Evolutionary conservation across 164 flowering plant species (phyloP), one percentile per base, ranked within the genome.

Genomic region (Piper longum): DNA sequence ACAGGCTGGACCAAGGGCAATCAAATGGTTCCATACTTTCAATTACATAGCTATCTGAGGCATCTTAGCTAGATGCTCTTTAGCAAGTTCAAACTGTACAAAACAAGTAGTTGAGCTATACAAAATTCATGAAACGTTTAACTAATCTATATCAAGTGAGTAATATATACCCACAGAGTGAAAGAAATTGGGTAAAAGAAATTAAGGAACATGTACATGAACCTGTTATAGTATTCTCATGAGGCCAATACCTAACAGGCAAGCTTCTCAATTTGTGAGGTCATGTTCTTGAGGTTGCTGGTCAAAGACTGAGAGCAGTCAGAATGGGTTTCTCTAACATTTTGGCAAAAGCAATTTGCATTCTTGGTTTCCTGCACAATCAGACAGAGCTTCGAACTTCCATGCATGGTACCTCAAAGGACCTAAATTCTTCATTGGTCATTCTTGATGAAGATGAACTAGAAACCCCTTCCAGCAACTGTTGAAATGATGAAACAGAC

Each of bases 381-480:
- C 52, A 48, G 52, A 48, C 52, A 48, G 52, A 13, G 11, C 43
- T 6, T 57, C 51, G 48, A 42, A 41, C 7, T 62, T 68, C 65
- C 61, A 68, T 40, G 45, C 40, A 62, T 62, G 54, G 97, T 54
- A 93, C 76, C 59, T 88, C 90, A 55, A 89, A 76, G 65, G 90
- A 88, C 71, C 78, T 76, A 66, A 82, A 83, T 63, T 83, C 90
- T 69, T 85, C 96, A 61, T 63, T 26, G 60, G 73, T 72, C 40
- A 69, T 74, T 66, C 78, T 84, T 8, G 77, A 45, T 41, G 77
- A 73, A 59, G 96, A 82, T 64, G 57, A 63, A 74, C 85, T 89
- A 69, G 86, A 82, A 61, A 88, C 72, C 43, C 95, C 98, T 67
- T 86, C 96, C 4, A 76, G 87, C 66, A 93, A 76, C 58, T 80